Base-by-base conservation (phyloP, 225 moss, liverwort and hornwort species). In the Rhytidiadelphus loreus region DNA sequence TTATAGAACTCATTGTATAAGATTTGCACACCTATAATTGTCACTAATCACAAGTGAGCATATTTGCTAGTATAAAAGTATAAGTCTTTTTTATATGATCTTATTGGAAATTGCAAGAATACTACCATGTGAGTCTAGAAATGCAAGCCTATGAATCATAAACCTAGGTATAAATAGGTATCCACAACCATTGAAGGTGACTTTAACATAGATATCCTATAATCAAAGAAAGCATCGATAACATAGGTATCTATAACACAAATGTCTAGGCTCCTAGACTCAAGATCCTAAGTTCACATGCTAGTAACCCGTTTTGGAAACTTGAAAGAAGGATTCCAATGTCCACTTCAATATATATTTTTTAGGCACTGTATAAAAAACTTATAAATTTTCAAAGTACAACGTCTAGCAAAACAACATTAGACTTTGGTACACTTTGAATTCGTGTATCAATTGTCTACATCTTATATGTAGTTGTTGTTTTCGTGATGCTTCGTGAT, bases 321-420 rank as follows among this genome's bases (percentile, higher is more conserved):
- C 5, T n/a, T 5, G 46, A 1, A 20, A 20, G 32, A 0, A 50
- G 0, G 12, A 50, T 32, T 75, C 20, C 3, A 75, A 32, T 0
- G 2, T n/a, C n/a, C 32, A 75, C 32, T 32, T 32, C 7, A 20
- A 3, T 19, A 74, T 32, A 7, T 32, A 74, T 32, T 7, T 32
- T 7, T 74, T 48, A 2, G 2, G 0, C 12, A 30, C 7, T 4
- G 0, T 48, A 19, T 48, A 3, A 74, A 2, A 4, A 30, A 2
- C 1, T 50, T 12, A 12, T 8, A 3, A 75, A 20, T 13, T 18
- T 32, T 44, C 11, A 48, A 30, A 10, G 13, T 74, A 48, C 19
- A 32, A 48, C 1, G 9, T 72, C 12, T 20, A 32, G 2, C 48
- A 74, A 48, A 26, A 6, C 48, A n/a, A 32, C 30, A 48, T 1